Evolutionary conservation across 2,329 filamentous ascomycete genomes (phyloP).

Genomic region (Xylaria sp.): DNA sequence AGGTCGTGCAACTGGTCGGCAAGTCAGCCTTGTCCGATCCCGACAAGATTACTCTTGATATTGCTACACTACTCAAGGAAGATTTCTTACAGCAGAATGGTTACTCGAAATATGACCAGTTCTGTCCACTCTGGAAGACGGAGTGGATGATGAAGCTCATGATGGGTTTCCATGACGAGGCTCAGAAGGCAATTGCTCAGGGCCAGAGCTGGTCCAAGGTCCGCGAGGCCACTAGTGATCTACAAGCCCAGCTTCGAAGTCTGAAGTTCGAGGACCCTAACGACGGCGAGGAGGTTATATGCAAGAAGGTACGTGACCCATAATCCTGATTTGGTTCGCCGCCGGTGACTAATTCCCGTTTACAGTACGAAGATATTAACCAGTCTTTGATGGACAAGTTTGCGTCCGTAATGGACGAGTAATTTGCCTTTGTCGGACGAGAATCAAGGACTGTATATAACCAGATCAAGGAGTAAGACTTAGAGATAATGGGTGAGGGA

Average conservation of each 20-base stretch:
- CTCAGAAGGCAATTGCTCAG: constrained; percentile 92
- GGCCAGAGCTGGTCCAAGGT: constrained; percentile 94
- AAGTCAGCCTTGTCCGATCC: constrained; percentile 95
- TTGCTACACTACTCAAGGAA: constrained; percentile 92
- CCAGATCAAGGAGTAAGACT: constrained; percentile 13
- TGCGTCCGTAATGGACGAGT: constrained; percentile 94
- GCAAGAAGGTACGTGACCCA: constrained; percentile 76
- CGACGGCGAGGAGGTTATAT: constrained; percentile 82
- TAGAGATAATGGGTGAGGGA: constrained; percentile 11
- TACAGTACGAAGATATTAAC: constrained; percentile 88
- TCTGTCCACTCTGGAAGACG: constrained; percentile 99
- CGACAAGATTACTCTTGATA: constrained; percentile 97
- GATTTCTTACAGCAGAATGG: constrained; percentile 99
- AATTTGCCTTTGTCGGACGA: constrained; percentile 50
- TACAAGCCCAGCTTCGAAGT: constrained; percentile 84
- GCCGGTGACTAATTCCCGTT: constrained; percentile 14
- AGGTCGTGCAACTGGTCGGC: constrained; percentile 97
- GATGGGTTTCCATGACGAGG: constrained; percentile 97
- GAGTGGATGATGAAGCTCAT: constrained; percentile 99
- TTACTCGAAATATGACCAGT: constrained; percentile 98
- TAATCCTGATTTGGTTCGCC: not conserved
- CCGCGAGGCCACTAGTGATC: constrained; percentile 85
- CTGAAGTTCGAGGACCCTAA: constrained; percentile 97
- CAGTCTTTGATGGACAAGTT: constrained; percentile 98
- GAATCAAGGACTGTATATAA: constrained; percentile 28